Base-by-base conservation (phyloP, 371 early-diverging fungal species). In the Mucor racemosus region DNA sequence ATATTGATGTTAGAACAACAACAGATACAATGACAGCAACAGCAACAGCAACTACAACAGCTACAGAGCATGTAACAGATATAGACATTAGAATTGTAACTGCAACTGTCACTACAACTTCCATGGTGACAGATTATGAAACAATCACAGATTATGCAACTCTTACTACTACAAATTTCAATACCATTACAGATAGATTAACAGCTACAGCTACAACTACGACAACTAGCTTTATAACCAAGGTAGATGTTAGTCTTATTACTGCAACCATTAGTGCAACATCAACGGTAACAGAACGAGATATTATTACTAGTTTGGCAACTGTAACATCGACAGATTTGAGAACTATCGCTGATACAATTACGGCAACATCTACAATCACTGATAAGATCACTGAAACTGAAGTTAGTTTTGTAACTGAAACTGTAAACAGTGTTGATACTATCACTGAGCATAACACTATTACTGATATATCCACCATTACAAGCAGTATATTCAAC, bases 41-140 rank as follows among this genome's bases (percentile, higher is more conserved):
- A 42, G 60, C 39, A 6, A 62, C 31, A 13, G 14, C 41, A 9
- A 56, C 64, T 17, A 34, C 34, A 13, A 63, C 64, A 5, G 7
- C 17, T 4, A 63, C 64, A 42, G 55, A 17, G 4, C 55, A 41
- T 21, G 26, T 31, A 5, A 59, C 40, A 15, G 42, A 59, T 21
- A 35, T 59, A 11, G 60, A 59, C 11, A 42, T 59, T 31, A 42
- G 60, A 17, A 19, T 59, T 42, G 60, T 59, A 42, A 59, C 60
- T n/a, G 33, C 55, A 5, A 63, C 64, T 13, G 15, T 40, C 1
- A 42, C 35, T 1, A n/a, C 31, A 4, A 63, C 41, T 1, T 14
- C 19, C 34, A 42, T 42, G 41, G 6, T 14, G 3, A 55, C 42
- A 5, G 55, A 26, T 0, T 19, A 38, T 0, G 31, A 15, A 9